phyloP scores from a whole-genome alignment of 306 rosid species.

The Purshia tridentata region DNA sequence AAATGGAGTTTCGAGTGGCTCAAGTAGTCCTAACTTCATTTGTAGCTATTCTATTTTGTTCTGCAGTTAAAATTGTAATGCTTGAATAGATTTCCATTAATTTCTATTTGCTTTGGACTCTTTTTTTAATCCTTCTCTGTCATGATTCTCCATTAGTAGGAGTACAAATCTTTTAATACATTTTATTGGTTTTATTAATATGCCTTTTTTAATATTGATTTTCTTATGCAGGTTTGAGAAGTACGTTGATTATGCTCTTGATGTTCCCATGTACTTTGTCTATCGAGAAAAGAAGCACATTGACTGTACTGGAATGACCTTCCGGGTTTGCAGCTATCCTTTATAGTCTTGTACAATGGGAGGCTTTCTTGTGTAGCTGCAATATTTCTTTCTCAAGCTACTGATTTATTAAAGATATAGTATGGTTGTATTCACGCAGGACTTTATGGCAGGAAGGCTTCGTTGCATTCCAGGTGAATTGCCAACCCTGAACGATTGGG shows the following conservation, averaged over 20 bases:
- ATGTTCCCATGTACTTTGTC: constrained; percentile 95
- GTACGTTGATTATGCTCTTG: constrained; percentile 94
- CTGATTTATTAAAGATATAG: not conserved
- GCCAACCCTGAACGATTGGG: constrained; percentile 96
- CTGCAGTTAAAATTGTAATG: not conserved
- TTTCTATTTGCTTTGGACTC: not conserved
- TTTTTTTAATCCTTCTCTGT: not conserved
- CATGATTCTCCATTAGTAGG: not conserved
- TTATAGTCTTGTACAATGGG: constrained; percentile 17
- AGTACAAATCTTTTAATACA: constrained; percentile 17
- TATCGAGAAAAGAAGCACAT: constrained; percentile 77
- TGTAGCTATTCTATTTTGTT: not conserved
- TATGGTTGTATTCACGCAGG: constrained; percentile 45
- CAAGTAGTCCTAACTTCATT: not conserved
- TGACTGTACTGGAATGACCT: constrained; percentile 91
- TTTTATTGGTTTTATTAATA: constrained; percentile 16
- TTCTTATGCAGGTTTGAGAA: constrained; percentile 77
- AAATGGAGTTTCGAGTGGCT: too few species aligned
- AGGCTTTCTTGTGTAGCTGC: constrained; percentile 7
- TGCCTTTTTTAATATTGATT: constrained; percentile 11
- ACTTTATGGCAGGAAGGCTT: constrained; percentile 86
- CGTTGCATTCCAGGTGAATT: constrained; percentile 83
- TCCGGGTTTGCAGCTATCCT: constrained; percentile 72
- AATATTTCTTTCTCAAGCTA: not conserved
- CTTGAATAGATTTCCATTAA: not conserved